A percentile compares a stretch with the other conserved stretches of the same genome.
Conservation (phyloP, 257 asterid species). For the Petunia axillaris region DNA sequence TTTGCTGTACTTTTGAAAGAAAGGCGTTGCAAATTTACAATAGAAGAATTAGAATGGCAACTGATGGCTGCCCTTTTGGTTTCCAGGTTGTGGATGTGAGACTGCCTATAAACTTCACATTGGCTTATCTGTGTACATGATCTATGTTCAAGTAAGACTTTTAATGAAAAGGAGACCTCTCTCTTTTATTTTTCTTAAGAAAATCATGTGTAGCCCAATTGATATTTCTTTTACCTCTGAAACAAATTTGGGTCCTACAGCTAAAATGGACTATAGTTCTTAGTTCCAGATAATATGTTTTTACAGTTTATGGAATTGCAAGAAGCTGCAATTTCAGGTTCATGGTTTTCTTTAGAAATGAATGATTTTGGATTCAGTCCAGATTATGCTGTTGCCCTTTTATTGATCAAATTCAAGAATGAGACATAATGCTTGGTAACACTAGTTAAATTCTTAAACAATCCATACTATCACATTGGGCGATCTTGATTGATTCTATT, state of each 20-base stretch:
- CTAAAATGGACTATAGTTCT: neutral
- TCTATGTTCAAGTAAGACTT: constrained; percentile 75
- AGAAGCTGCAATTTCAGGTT: neutral
- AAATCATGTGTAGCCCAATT: neutral
- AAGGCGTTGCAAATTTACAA: no score
- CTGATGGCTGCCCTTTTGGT: neutral
- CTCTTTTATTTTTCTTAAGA: neutral
- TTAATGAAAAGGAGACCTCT: neutral
- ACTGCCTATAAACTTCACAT: constrained; percentile 31
- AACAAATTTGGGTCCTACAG: neutral
- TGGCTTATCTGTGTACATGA: constrained; percentile 45
- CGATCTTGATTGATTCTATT: constrained; percentile 2
- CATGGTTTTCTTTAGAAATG: neutral
- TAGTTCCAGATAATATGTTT: neutral
- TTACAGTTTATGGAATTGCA: neutral
- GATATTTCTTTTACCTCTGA: neutral
- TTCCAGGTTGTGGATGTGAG: constrained; percentile 45
- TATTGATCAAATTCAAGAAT: neutral
- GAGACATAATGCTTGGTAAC: neutral
- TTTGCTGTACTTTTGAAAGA: neutral
- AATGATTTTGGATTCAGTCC: neutral
- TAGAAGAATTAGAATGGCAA: neutral
- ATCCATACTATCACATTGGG: neutral
- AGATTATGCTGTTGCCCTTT: neutral
- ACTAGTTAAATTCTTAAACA: neutral